These are phyloP conservation scores for Quercus wislizeni DNA, from an alignment of 306 rosid genomes.

Conservation along the genomic window DNA sequence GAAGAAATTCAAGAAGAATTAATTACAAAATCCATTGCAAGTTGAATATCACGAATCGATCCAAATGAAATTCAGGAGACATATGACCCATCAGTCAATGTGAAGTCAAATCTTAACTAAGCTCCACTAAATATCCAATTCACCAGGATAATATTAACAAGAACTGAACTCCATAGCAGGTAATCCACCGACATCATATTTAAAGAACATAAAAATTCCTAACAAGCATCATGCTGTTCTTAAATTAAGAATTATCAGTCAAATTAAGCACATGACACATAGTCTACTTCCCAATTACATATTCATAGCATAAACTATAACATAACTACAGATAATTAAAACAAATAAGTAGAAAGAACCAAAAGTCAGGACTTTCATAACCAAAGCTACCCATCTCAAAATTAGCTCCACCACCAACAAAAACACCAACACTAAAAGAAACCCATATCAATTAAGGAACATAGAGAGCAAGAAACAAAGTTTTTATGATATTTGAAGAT, in stretches of 20 bases:
- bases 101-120: conserved; percentile 9
- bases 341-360: not conserved
- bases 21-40: not conserved
- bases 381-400: conserved; percentile 17
- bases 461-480: conserved; percentile 13
- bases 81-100: conserved; percentile 11
- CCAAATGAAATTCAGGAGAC: conserved; percentile 7
- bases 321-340: not conserved
- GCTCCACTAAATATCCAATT: conserved; percentile 1
- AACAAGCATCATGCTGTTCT: not conserved
- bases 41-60: not conserved
- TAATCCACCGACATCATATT: conserved; percentile 14
- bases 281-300: not conserved
- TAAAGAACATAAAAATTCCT: not conserved
- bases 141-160: not conserved
- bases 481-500: conserved; percentile 4
- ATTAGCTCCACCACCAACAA: not conserved
- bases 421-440: conserved; percentile 12
- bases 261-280: conserved; percentile 1
- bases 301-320: not conserved
- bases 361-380: conserved; percentile 10
- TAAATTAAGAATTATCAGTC: conserved; percentile 12
- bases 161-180: conserved; percentile 10
- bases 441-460: conserved; percentile 21
- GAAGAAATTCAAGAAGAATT: not conserved